These are phyloP conservation scores for Salix koriyanagi DNA, from an alignment of 345 rosid species.

Conservation along the genomic window DNA sequence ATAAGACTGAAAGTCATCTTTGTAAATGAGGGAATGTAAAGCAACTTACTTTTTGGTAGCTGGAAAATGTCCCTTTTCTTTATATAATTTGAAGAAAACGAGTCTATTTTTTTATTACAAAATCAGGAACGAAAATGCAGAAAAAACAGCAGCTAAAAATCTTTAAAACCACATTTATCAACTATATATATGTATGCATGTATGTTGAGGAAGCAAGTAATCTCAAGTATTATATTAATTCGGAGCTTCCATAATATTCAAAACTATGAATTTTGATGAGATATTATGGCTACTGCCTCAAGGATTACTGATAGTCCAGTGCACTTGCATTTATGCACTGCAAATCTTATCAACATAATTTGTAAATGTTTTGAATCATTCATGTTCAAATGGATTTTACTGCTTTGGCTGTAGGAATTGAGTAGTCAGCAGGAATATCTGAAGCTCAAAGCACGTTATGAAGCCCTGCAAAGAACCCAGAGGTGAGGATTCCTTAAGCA, in stretches of 20 bases:
- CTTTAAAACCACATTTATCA: neutral
- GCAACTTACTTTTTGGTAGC: neutral
- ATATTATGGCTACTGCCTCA: neutral
- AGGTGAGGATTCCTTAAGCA: constrained; percentile 33
- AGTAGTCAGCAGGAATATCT: constrained; percentile 91
- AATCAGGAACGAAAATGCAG: neutral
- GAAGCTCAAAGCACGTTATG: constrained; percentile 88
- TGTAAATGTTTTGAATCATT: neutral
- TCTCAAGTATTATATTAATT: neutral
- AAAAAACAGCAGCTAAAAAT: neutral
- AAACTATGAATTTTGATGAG: neutral
- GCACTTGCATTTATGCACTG: neutral
- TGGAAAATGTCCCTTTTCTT: neutral
- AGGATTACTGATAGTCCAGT: neutral
- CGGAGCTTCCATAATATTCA: neutral
- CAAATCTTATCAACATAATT: neutral
- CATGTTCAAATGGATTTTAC: constrained; percentile 2
- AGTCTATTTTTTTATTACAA: neutral
- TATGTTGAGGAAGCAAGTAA: neutral
- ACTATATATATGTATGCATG: neutral
- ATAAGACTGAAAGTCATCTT: neutral
- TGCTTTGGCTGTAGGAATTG: constrained; percentile 48
- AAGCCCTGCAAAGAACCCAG: constrained; percentile 77
- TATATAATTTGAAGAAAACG: no score
- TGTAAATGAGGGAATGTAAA: neutral